Base-by-base conservation (phyloP, 2,329 filamentous ascomycete genomes). In the Botrytis aclada region DNA sequence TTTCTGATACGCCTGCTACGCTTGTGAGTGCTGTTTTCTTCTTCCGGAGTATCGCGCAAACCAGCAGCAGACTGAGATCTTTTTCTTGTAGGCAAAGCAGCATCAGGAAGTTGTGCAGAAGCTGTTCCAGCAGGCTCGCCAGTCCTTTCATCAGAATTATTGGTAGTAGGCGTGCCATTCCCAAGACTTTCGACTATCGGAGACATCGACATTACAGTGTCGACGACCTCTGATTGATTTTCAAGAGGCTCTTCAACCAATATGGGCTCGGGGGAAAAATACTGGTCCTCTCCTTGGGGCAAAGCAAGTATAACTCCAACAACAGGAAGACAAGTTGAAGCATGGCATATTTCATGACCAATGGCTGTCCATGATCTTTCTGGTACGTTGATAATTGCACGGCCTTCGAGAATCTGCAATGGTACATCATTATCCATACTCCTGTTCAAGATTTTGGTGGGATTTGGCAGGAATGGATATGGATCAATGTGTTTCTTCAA, bases 1-100 rank as follows among this genome's bases (percentile, higher is more conserved):
- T 88, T 86, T 63, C 90, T 85, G 43, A 89, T 89, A 67, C 90
- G 84, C 78, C 92, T 92, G 80, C 89, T 91, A 72, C 89, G 84
- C 78, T 90, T 91, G 70, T 88, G 86, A 18, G 87, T 84, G 2
- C 83, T 83, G 37, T 84, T 85, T 47, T 91, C 89, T 69, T 91
- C 89, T 12, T 89, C 88, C 0, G 79, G 83, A 0, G 81, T 83
- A 4, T 90, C 89, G 0, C 84, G 84, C 25, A 91, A 80, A 4
- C 89, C 89, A 7, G 89, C 89, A 43, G 83, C 82, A 18, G 89
- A 91, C 74, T 91, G 89, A 2, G 89, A 91, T 67, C 89, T 84
- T 78, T 91, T 91, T 69, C 88, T 84, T 0, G 85, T 86, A 20
- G 80, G 77, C 5, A 80, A 54, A 54, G 73, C 63, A 25, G 77